phyloP scores from a whole-genome alignment of 2,329 filamentous ascomycete genomes.

The Tolypocladium album region DNA sequence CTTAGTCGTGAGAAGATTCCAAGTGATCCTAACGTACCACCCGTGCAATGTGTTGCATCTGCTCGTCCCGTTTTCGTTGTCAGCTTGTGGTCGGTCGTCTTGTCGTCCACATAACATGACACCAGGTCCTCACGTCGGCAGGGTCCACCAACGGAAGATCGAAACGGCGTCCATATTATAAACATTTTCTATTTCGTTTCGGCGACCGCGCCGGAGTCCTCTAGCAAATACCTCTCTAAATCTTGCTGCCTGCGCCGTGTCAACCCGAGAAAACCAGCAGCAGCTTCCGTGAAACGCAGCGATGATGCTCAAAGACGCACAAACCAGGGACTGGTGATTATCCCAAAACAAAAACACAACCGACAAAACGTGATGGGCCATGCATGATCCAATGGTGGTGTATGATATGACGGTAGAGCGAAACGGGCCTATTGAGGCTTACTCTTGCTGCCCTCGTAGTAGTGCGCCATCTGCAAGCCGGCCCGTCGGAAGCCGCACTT shows the following conservation, averaged over 20 bases:
- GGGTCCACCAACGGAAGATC: not conserved
- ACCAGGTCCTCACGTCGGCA: not conserved
- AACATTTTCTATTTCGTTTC: not conserved
- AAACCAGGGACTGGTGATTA: not conserved
- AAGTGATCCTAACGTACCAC: not conserved
- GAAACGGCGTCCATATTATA: not conserved
- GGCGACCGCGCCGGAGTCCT: not conserved
- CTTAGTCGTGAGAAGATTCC: not conserved
- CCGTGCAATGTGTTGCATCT: not conserved
- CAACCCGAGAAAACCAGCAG: constrained; percentile 5
- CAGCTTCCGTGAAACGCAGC: not conserved
- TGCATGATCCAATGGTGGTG: not conserved
- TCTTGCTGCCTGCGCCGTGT: constrained; percentile 18
- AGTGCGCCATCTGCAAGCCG: constrained; percentile 94
- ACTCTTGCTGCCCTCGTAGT: constrained; percentile 56
- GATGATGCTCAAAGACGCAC: not conserved
- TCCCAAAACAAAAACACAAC: not conserved
- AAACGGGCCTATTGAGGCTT: constrained; percentile 21
- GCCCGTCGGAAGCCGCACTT: constrained; percentile 94
- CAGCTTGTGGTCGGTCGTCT: not conserved
- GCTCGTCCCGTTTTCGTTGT: not conserved
- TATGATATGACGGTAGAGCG: constrained; percentile 1
- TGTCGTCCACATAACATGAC: not conserved
- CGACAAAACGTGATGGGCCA: not conserved
- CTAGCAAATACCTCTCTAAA: constrained; percentile 9